A percentile compares a stretch with the other conserved stretches of the same genome.
Evolutionary conservation across 495 filamentous ascomycete genomes (phyloP).

Genomic region (Penicillium steckii): DNA sequence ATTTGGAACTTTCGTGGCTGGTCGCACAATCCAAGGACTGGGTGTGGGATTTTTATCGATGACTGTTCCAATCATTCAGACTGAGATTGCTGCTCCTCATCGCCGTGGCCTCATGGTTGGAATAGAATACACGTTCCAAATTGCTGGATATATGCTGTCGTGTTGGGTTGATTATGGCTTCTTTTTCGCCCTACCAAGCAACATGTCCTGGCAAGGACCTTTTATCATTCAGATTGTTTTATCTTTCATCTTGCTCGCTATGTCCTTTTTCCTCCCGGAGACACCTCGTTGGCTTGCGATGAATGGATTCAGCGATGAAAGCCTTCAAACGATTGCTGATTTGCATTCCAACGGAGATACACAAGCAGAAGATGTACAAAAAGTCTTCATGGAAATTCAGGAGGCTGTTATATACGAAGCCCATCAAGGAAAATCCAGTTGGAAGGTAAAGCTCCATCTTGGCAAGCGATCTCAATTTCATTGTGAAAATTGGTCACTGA

Average conservation of each 20-base stretch:
- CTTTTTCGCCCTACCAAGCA: conserved; percentile 24
- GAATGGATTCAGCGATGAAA: conserved; percentile 30
- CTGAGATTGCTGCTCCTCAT: conserved; percentile 27
- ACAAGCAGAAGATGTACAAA: conserved; percentile 20
- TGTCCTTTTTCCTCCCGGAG: conserved; percentile 30
- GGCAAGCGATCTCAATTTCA: no score
- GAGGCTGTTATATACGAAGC: conserved; percentile 29
- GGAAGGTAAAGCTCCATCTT: conserved; percentile 16
- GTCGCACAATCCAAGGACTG: conserved; percentile 13
- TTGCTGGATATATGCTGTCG: conserved; percentile 31
- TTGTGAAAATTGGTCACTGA: no score
- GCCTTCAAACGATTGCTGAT: conserved; percentile 28
- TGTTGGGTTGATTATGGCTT: conserved; percentile 35
- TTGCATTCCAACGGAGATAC: conserved; percentile 25
- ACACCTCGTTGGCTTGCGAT: conserved; percentile 30
- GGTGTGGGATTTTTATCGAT: conserved; percentile 30
- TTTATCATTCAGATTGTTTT: conserved; percentile 32
- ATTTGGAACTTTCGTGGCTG: conserved; percentile 25
- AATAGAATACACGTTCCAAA: conserved; percentile 30
- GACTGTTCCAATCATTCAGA: conserved; percentile 31
- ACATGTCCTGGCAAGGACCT: conserved; percentile 29
- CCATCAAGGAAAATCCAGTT: conserved; percentile 23
- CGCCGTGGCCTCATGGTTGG: conserved; percentile 29
- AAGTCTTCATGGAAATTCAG: conserved; percentile 24
- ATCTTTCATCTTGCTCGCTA: conserved; percentile 15